phyloP scores from a whole-genome alignment of 2,329 filamentous ascomycete species.

The Seiridium unicorne region DNA sequence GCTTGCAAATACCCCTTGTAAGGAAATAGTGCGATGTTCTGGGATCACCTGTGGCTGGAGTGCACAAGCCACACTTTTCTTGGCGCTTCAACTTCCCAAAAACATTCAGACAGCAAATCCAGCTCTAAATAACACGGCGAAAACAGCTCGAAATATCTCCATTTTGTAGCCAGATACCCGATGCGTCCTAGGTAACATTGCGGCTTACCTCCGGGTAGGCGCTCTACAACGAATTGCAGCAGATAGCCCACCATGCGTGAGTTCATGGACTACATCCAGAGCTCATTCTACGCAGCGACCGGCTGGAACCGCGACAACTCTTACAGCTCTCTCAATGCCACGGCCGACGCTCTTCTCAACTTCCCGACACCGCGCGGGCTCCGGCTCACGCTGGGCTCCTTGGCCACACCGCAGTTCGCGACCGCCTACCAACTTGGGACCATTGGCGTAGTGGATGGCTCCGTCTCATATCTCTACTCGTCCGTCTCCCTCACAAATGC shows the following conservation, averaged over 20 bases:
- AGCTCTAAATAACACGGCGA: no score
- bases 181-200: constrained; percentile 5
- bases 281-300: constrained; percentile 82
- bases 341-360: constrained; percentile 80
- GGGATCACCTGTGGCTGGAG: no score
- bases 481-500: constrained; percentile 71
- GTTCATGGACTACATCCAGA: constrained; percentile 96
- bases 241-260: constrained; percentile 66
- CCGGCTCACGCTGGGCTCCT: constrained; percentile 82
- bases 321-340: constrained; percentile 82
- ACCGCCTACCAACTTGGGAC: constrained; percentile 91
- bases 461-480: constrained; percentile 95
- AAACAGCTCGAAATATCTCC: no score
- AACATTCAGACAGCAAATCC: no score
- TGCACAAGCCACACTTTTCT: no score
- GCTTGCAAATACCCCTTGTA: no score
- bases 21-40: no score
- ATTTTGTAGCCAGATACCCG: neutral
- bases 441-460: constrained; percentile 89
- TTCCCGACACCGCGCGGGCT: constrained; percentile 84
- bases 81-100: no score
- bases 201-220: constrained; percentile 9
- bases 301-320: constrained; percentile 91
- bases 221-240: neutral
- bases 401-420: constrained; percentile 89